These are phyloP conservation scores for Penicillium roqueforti DNA, from an alignment of 495 filamentous ascomycete species.

Conservation along the genomic window DNA sequence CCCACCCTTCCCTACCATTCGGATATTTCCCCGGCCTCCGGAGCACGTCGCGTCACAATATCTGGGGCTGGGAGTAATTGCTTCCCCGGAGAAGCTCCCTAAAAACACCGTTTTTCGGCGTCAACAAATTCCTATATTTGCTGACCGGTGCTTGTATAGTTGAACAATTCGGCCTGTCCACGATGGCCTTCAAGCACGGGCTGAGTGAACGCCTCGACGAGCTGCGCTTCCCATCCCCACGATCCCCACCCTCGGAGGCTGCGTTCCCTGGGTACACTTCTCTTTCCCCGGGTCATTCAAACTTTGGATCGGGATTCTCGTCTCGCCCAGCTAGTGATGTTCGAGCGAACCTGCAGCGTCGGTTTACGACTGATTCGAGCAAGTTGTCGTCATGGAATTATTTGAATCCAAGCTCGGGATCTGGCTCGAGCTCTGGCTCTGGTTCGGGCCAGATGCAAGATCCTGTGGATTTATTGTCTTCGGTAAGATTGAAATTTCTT, in stretches of 20 bases:
- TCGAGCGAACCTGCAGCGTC: slow-evolving; percentile 73
- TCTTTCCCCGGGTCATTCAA: slow-evolving; percentile 62
- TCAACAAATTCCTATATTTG: slow-evolving; percentile 13
- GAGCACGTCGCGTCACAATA: not conserved
- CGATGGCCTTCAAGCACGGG: slow-evolving; percentile 64
- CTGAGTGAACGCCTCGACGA: slow-evolving; percentile 66
- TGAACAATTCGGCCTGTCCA: slow-evolving; percentile 32
- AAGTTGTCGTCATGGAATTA: slow-evolving; percentile 71
- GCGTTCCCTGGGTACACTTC: slow-evolving; percentile 67
- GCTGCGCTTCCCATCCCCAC: slow-evolving; percentile 72
- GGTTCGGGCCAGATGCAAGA: slow-evolving; percentile 52
- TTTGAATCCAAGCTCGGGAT: slow-evolving; percentile 47
- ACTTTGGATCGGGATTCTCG: slow-evolving; percentile 51
- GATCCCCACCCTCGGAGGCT: slow-evolving; percentile 65
- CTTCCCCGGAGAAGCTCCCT: slow-evolving; percentile 3
- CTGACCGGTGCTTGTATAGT: slow-evolving; percentile 32
- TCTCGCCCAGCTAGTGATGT: slow-evolving; percentile 53
- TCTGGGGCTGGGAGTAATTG: slow-evolving; percentile 12
- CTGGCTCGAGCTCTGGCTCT: slow-evolving; percentile 8
- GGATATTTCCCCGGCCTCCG: slow-evolving; percentile 7
- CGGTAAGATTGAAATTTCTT: slow-evolving; percentile 37
- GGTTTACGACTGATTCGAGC: slow-evolving; percentile 90
- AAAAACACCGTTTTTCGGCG: slow-evolving; percentile 7
- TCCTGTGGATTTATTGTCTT: slow-evolving; percentile 53
- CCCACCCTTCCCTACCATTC: slow-evolving; percentile 14